Percentiles rank a stretch among this genome's conserved stretches.
Conservation (phyloP, 2,329 filamentous ascomycete species). For the Purpureocillium takamizusanense region DNA sequence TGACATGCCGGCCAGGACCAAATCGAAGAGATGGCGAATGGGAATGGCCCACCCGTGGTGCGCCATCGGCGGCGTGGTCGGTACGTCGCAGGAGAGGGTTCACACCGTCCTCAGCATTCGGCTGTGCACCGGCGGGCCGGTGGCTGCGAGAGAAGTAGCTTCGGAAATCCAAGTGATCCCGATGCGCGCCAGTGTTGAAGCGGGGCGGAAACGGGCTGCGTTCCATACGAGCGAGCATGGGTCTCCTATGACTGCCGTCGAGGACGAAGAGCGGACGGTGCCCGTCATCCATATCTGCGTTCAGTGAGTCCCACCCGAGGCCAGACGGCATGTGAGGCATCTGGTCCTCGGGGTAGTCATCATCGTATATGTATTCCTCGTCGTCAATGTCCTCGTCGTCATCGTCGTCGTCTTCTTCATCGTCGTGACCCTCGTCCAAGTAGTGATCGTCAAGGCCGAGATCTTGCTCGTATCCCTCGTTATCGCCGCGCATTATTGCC, state of each 20-base stretch:
- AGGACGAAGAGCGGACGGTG: slow-evolving; percentile 40
- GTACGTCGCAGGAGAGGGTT: slow-evolving; percentile 76
- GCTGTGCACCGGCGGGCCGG: slow-evolving; percentile 42
- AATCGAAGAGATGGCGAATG: slow-evolving; percentile 46
- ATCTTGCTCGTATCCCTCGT: slow-evolving; percentile 43
- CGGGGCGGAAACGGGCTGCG: slow-evolving; percentile 52
- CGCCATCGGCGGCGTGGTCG: slow-evolving; percentile 31
- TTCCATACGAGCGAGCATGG: slow-evolving; percentile 23
- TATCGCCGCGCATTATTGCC: slow-evolving; percentile 39
- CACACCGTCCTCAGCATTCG: slow-evolving; percentile 65
- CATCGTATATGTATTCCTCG: slow-evolving; percentile 53
- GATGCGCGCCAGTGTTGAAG: slow-evolving; percentile 43
- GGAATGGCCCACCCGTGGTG: slow-evolving; percentile 39
- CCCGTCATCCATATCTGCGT: slow-evolving; percentile 7
- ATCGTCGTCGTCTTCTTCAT: slow-evolving; percentile 48
- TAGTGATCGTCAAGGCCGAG: slow-evolving; percentile 44
- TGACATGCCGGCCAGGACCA: slow-evolving; percentile 23
- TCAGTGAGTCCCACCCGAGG: too few species aligned
- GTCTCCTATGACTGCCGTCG: slow-evolving; percentile 36
- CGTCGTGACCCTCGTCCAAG: slow-evolving; percentile 48
- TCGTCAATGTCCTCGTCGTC: slow-evolving; percentile 65
- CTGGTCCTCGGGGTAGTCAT: slow-evolving; percentile 36
- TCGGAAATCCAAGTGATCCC: slow-evolving; percentile 44
- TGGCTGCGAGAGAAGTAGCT: slow-evolving; percentile 42
- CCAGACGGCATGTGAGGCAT: slow-evolving; percentile 26